Evolutionary conservation across 2,329 filamentous ascomycete genomes (phyloP).

Genomic region (Hyphodiscus sp.): DNA sequence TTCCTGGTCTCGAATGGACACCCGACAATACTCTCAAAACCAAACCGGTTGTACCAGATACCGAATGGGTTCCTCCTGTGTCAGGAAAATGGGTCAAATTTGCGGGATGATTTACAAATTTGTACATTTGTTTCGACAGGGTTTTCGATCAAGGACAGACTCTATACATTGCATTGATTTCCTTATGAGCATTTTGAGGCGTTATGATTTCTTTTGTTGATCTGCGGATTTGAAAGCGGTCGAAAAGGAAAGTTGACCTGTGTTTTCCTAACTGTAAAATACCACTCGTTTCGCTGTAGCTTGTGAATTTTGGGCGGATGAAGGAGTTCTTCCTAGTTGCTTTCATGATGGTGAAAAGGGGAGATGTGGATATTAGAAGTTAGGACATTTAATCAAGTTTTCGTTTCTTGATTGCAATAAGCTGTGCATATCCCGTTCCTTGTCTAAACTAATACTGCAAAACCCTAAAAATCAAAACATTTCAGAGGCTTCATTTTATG

Average conservation of each 20-base stretch:
- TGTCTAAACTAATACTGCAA: no score
- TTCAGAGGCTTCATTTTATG: no score
- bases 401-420: slow-evolving; percentile 11
- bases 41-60: slow-evolving; percentile 10
- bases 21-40: background rate
- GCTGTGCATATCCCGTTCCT: no score
- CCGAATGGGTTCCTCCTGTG: slow-evolving; percentile 4
- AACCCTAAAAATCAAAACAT: no score
- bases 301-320: background rate
- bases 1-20: slow-evolving; percentile 8
- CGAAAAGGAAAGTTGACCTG: background rate
- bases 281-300: slow-evolving; percentile 3
- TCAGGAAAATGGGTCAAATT: slow-evolving; percentile 15
- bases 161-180: background rate
- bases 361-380: slow-evolving; percentile 4
- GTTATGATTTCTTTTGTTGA: slow-evolving; percentile 1
- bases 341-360: background rate
- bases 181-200: background rate
- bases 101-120: slow-evolving; percentile 8
- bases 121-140: background rate
- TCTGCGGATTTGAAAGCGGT: background rate
- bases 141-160: background rate
- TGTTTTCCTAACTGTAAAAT: slow-evolving; percentile 3
- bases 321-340: background rate
- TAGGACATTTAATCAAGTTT: slow-evolving; percentile 20